Evolutionary conservation across 257 asterid genomes (phyloP), one percentile per base, ranked within the genome.

Genomic region (Coffea eugenioides): DNA sequence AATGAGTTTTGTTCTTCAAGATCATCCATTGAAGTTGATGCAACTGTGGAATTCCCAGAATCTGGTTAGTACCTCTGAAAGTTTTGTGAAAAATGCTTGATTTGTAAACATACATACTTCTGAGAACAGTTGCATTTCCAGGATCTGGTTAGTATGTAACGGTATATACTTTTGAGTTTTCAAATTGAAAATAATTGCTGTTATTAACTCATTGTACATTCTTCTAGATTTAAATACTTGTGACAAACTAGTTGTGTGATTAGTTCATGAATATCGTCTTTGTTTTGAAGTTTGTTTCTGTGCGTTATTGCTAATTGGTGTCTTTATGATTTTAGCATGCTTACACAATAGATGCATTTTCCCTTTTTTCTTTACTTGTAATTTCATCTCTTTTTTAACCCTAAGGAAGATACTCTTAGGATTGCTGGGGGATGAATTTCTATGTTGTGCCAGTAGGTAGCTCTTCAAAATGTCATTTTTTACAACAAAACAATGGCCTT

Each of bases 61-160:
- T 82, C 70, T 43, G 87, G 94, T 89, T 77, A 79, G 92, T 80
- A 72, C 73, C 76, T 77, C 71, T 66, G 76, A 56, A 25, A 83
- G 61, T 59, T 79, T 36, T 71, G 79, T 10, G 27, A 43, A 51
- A 78, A 45, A 36, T 79, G 68, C 64, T 43, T 64, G 73, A 72
- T 12, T 5, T 36, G 36, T 18, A 41, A 5, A 59, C 7, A 65
- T 54, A 52, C 68, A 74, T 74, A 6, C 16, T 52, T 39, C 43
- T 2, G 43, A 39, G 43, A 39, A 39, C 43, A 39, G 43, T 39
- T 39, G 43, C 43, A 39, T 39, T 39, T 39, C 43, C 43, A 39
- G 43, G 43, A 39, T 39, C 43, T 39, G 43, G 43, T 39, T 39
- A 39, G 34, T 39, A 39, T 36, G 36, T 18, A 41, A 5, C 27